Conservation (phyloP, 192 early-diverging fungal genomes). For the Spizellomyces punctatus region DNA sequence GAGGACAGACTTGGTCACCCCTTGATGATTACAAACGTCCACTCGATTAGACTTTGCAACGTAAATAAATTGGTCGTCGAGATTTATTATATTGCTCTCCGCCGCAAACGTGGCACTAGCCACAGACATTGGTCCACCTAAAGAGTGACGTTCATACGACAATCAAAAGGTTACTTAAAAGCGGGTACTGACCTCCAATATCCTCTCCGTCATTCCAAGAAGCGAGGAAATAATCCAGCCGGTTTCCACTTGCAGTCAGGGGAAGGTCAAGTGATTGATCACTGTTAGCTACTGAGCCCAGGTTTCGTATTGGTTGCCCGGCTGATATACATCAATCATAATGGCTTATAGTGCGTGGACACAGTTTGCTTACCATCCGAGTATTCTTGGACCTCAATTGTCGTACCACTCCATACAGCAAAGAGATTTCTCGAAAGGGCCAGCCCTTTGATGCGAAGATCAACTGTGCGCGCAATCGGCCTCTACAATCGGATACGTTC, state of each 20-base stretch:
- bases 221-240: no score
- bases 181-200: no score
- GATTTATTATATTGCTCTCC: constrained; percentile 9
- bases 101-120: constrained; percentile 1
- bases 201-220: no score
- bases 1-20: constrained; percentile 27
- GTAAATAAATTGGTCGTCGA: constrained; percentile 31
- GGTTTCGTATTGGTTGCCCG: no score
- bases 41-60: constrained; percentile 29
- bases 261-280: no score
- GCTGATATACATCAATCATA: no score
- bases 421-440: constrained; percentile 38
- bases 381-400: constrained; percentile 42
- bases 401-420: constrained; percentile 42
- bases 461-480: constrained; percentile 14
- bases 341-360: no score
- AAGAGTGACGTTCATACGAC: no score
- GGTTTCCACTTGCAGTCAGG: no score
- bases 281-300: no score
- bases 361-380: constrained; percentile 32
- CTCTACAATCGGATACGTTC: not conserved
- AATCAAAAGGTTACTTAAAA: no score
- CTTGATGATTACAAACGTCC: constrained; percentile 37
- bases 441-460: constrained; percentile 33
- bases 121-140: no score